Base-by-base conservation (phyloP, 129 eudicot genomes). In the Smallanthus sonchifolius region DNA sequence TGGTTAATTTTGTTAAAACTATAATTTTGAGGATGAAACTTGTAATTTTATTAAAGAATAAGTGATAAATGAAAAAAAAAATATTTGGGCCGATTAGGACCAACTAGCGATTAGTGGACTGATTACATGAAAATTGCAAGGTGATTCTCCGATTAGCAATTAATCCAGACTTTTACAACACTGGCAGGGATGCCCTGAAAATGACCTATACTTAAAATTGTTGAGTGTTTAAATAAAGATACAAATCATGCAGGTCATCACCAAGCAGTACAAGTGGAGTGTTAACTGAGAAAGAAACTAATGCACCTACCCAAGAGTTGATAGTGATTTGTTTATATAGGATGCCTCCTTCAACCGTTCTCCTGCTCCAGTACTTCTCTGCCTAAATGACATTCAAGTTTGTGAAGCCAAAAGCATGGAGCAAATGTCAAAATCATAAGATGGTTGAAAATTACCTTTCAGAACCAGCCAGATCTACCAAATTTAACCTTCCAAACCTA, bases 301-400 rank as follows among this genome's bases (percentile, higher is more conserved):
- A 77, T 71, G 44, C 40, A 47, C 56, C 48, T 88, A 92, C 97
- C 97, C 95, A 42, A 92, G 87, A 77, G 96, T 92, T 75, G 97
- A 92, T 70, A 92, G 79, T 15, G 97, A 92, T 81, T 89, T 92
- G 91, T 92, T 92, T 64, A 92, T 92, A 80, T 89, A 88, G 51
- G 96, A 93, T 37, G 97, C 97, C 81, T 92, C 97, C 77, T 87
- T 92, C 80, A 92, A 67, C 55, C 97, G 91, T 65, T 92, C 97
- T 78, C 97, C 96, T 28, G 97, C 89, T 59, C 93, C 97, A 32
- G 89, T 86, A 74, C 87, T 88, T 84, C 91, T 89, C 88, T 92
- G 97, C 91, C 97, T 91, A 60, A 61, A 72, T 72, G 47, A 44
- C 47, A 42, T 77, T 45, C 56, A 47, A 40, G 49, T 63, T 40